These are phyloP conservation scores for Zymoseptoria passerinii DNA, from an alignment of 2,329 filamentous ascomycete genomes.

Conservation along the genomic window DNA sequence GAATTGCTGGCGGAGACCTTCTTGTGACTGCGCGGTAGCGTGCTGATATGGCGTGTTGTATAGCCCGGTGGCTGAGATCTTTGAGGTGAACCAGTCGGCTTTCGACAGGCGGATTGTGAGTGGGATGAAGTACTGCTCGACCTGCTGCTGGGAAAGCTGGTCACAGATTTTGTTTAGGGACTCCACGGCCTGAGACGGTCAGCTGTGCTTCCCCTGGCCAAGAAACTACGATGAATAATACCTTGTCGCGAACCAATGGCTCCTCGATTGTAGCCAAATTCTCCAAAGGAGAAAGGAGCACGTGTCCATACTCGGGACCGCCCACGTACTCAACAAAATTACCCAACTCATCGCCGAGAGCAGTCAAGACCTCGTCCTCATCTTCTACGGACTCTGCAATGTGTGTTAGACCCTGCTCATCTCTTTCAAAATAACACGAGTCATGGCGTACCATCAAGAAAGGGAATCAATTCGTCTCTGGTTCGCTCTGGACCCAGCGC, in stretches of 20 bases:
- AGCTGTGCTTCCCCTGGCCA: constrained; percentile 15
- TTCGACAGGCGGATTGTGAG: constrained; percentile 93
- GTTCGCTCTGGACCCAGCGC: constrained; percentile 93
- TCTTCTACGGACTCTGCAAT: constrained; percentile 90
- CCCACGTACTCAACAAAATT: constrained; percentile 97
- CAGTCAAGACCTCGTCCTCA: constrained; percentile 95
- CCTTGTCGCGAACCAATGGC: constrained; percentile 95
- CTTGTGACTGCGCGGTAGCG: constrained; percentile 78
- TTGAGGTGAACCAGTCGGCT: constrained; percentile 99
- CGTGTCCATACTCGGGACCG: constrained; percentile 85
- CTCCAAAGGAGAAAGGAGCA: constrained; percentile 92
- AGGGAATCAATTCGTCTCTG: constrained; percentile 96
- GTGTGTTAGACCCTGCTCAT: constrained; percentile 25
- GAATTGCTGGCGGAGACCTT: constrained; percentile 86
- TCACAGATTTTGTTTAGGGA: constrained; percentile 99
- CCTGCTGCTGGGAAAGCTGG: constrained; percentile 80
- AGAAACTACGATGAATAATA: constrained; percentile 30
- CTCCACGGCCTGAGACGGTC: constrained; percentile 70
- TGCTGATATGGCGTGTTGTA: constrained; percentile 92
- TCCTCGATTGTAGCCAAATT: constrained; percentile 98
- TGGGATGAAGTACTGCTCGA: constrained; percentile 96
- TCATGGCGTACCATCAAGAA: constrained; percentile 76
- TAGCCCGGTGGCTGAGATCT: constrained; percentile 93
- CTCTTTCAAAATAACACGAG: background rate
- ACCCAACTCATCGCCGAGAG: constrained; percentile 91